Base-by-base conservation (phyloP, 768 basidiomycete genomes). In the Mycena alexandri region DNA sequence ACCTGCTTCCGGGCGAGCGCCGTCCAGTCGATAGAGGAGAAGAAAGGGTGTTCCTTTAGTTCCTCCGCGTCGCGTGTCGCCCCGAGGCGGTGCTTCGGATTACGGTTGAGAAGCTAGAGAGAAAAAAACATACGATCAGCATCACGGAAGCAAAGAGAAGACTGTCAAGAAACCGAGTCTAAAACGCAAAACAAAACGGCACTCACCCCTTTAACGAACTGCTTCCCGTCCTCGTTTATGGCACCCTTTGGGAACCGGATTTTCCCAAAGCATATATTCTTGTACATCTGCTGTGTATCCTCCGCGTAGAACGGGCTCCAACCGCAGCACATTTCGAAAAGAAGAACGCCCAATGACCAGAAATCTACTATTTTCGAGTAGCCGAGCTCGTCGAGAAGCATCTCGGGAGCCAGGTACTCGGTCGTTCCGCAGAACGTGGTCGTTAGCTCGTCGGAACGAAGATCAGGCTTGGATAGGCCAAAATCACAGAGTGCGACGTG, bases 251-350 rank as follows among this genome's bases (percentile, higher is more conserved):
- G 98, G 83, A 99, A 99, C 59, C 96, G 86, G 76, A 99, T 98
- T 86, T 98, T 99, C 66, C 98, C 98, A 79, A 99, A 99, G 77
- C 96, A 98, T 72, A 94, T 95, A 80, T 93, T 95, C 85, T 96
- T 96, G 84, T 99, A 99, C 98, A 99, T 99, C 80, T 97, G 94
- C 78, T 99, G 97, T 5, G 95, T 98, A 76, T 99, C 98, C 75
- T 99, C 98, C 19, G 97, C 96, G 75, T 99, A 99, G 82, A 99
- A 99, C 46, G 98, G 98, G 76, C 93, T 95, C 98, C 98, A 99
- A 8, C 98, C 98, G 72, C 98, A 99, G 75, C 98, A 99, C 98
- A 99, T 99, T 81, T 99, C 98, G 77, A 99, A 99, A 24, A 99
- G 84, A 36, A 99, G 84, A 1, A 99, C 98, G 38, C 96, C 97